Conservation (phyloP, 1,139 yeast species). For the Hansenula lynferdii region DNA sequence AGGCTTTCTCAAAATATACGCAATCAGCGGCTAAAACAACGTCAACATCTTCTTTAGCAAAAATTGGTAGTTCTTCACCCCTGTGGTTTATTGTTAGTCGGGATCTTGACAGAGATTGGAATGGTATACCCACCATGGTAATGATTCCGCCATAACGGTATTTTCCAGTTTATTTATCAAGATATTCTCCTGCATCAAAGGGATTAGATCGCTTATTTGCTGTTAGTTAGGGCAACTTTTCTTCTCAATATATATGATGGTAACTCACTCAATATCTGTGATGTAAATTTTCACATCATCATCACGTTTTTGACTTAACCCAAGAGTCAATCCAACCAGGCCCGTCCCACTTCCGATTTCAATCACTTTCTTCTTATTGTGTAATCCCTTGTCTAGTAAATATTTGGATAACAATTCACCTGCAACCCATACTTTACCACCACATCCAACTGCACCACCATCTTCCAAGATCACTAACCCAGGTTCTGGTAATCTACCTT, state of each 20-base stretch:
- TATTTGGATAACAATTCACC: constrained; percentile 48
- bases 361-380: constrained; percentile 28
- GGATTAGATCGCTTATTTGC: constrained; percentile 32
- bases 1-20: constrained; percentile 48
- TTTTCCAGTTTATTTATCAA: constrained; percentile 31
- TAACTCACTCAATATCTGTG: constrained; percentile 30
- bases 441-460: constrained; percentile 54
- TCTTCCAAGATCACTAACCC: constrained; percentile 42
- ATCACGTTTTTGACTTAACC: constrained; percentile 19
- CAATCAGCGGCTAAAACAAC: constrained; percentile 53
- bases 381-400: constrained; percentile 24
- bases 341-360: constrained; percentile 59
- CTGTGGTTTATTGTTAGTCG: constrained; percentile 7
- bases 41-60: constrained; percentile 32
- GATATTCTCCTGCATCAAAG: constrained; percentile 41
- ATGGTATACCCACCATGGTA: constrained; percentile 34
- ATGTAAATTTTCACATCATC: constrained; percentile 33
- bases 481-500: constrained; percentile 33
- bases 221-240: not conserved
- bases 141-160: constrained; percentile 34
- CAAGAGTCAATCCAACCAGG: constrained; percentile 37
- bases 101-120: not conserved
- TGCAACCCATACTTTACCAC: constrained; percentile 58
- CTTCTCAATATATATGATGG: too few species aligned
- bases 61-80: constrained; percentile 39